phyloP scores from a whole-genome alignment of 306 rosid genomes.

The Acacia confusa region DNA sequence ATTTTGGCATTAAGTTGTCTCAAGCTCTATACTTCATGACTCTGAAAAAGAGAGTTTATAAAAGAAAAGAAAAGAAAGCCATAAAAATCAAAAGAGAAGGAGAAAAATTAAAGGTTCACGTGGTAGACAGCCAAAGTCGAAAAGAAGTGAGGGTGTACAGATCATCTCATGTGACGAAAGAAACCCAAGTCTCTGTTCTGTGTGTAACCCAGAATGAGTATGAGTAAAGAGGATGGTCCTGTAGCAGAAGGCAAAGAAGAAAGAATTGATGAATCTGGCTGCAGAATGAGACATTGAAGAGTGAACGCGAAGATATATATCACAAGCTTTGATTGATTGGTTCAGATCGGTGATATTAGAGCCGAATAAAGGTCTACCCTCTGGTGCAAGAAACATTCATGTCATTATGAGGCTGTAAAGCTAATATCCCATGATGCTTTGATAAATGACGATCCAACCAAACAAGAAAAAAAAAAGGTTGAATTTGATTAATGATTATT shows the following conservation, averaged over 20 bases:
- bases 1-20: neutral
- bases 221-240: neutral
- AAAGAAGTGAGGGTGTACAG: conserved; percentile 27
- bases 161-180: conserved; percentile 35
- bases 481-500: neutral
- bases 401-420: neutral
- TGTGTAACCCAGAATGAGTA: neutral
- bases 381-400: neutral
- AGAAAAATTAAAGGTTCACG: neutral
- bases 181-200: neutral
- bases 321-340: neutral
- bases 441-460: neutral
- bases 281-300: neutral
- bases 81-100: neutral
- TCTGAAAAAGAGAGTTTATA: neutral
- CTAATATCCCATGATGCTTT: neutral
- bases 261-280: neutral
- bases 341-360: neutral
- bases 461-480: too few relatives aligned
- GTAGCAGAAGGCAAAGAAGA: neutral
- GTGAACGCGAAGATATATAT: neutral
- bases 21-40: neutral
- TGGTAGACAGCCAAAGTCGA: conserved; percentile 34
- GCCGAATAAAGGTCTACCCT: neutral
- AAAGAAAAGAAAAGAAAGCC: neutral